Evolutionary conservation across 768 basidiomycete species (phyloP), one percentile per base, ranked within the genome.

Genomic region (Austroboletus eburneus): DNA sequence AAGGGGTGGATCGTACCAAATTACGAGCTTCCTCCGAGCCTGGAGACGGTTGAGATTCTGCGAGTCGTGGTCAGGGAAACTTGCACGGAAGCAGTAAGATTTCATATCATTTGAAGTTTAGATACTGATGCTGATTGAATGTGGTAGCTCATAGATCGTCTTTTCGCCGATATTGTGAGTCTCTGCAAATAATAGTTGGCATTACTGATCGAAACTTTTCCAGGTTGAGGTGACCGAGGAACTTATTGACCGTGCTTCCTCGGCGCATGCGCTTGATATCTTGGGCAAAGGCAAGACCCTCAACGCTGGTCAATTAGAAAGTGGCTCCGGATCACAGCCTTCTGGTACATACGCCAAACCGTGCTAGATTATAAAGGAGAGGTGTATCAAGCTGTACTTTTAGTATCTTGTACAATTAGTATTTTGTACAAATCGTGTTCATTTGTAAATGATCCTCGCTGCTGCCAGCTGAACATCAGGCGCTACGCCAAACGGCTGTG

Each of bases 341-440:
- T 78, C 73, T 39, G 84, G 85, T 12, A 87, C 87, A 4, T 88
- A 77, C 59, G 74, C 85, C 39, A 85, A 80, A 57, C 67, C 78
- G 16, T 89, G 86, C 62, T 88, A 69, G 25, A 17, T 17, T n/a
- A 35, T 35, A 17, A 17, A 35, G 14, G 18, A 10, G 17, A 18
- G 3, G 34, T 34, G 33, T 27, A 12, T 6, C 27, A 32, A 32
- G 5, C 12, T 32, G 30, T 32, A 32, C n/a, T n/a, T n/a, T n/a
- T n/a, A n/a, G n/a, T n/a, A n/a, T n/a, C n/a, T n/a, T n/a, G n/a
- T n/a, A n/a, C n/a, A n/a, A n/a, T n/a, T n/a, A n/a, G n/a, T n/a
- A n/a, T n/a, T n/a, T n/a, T n/a, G n/a, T n/a, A n/a, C n/a, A n/a
- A n/a, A n/a, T n/a, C n/a, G n/a, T n/a, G n/a, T n/a, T n/a, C n/a